Base-by-base conservation (phyloP, 169 alveolate species). In the Plasmodium reichenowi region DNA sequence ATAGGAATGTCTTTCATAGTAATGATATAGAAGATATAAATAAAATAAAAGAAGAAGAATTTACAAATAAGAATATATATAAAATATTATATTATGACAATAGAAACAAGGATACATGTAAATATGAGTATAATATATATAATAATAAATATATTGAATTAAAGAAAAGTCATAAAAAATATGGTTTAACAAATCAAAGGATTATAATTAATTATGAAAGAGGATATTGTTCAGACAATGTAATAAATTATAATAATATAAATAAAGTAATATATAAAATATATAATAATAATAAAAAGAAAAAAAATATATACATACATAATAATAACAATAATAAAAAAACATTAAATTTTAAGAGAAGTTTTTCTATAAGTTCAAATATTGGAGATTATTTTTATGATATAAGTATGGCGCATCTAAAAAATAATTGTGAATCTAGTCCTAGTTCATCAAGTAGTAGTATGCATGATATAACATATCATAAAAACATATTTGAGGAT, bases 341-440 rank as follows among this genome's bases (percentile, higher is more conserved):
- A 29, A 56, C 8, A 20, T 13, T 83, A 45, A 67, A 83, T 17
- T 32, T 52, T 12, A 68, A 67, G 48, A 67, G 91, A 62, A 68
- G 60, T 22, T 67, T 83, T 60, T 83, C 91, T 9, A 72, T 58
- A 4, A 68, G 64, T 48, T 83, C 91, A 15, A 68, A 56, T 67
- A 56, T 67, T 54, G 70, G 20, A 68, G 91, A 83, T 17, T 83
- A 83, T 38, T 83, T 68, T 83, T 43, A 52, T 3, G 67, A 83
- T 62, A 24, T 50, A 20, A 62, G 22, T 56, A 10, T 26, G 1
- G 20, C 54, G 17, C 20, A 68, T n/a, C 10, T 83, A 26, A 48
- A 67, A 62, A 56, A 32, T 48, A 17, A n/a, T 17, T 20, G 56
- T 20, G 71, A 83, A 43, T 38, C 47, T 5, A 38, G 47, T 56